Evolutionary conservation across 1,139 yeast species (phyloP).

Genomic region (Protomyces arabidopsidicola): DNA sequence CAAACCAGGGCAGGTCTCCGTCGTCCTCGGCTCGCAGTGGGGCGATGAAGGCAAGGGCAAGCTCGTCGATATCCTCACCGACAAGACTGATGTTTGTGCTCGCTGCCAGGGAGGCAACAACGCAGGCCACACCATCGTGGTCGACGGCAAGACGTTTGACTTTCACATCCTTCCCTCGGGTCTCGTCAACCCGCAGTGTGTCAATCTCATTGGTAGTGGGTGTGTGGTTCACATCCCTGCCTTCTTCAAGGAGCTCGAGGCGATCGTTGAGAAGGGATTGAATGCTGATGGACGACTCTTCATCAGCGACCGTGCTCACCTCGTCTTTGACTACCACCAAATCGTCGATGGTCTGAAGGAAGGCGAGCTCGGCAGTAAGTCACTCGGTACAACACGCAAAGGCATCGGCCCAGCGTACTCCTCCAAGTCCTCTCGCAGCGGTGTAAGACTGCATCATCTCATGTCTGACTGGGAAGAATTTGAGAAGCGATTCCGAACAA

Average conservation of each 20-base stretch:
- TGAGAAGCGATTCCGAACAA: conserved; percentile 67
- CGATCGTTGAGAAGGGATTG: conserved; percentile 71
- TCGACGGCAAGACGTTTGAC: conserved; percentile 78
- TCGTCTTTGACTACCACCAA: conserved; percentile 97
- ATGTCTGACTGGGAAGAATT: conserved; percentile 93
- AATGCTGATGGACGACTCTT: conserved; percentile 75
- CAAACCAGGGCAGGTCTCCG: conserved; percentile 21
- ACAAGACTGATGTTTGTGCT: conserved; percentile 91
- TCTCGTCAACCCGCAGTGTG: conserved; percentile 84
- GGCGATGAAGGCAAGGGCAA: conserved; percentile 99
- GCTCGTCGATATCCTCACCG: conserved; percentile 88
- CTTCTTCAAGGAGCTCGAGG: conserved; percentile 77
- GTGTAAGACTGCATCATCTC: conserved; percentile 92
- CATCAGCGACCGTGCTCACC: conserved; percentile 87
- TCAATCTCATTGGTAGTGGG: conserved; percentile 89
- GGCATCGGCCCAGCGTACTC: conserved; percentile 99
- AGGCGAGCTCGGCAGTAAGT: conserved; percentile 77
- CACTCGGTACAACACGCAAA: conserved; percentile 97
- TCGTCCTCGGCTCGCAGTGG: conserved; percentile 25
- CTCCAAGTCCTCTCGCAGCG: conserved; percentile 94
- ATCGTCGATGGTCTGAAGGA: conserved; percentile 93
- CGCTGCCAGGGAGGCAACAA: conserved; percentile 95
- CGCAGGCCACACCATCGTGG: conserved; percentile 98
- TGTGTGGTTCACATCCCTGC: conserved; percentile 95
- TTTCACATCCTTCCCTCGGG: conserved; percentile 98